Base-by-base conservation (phyloP, 148 eudicot species). In the Salicornia ramosissima region DNA sequence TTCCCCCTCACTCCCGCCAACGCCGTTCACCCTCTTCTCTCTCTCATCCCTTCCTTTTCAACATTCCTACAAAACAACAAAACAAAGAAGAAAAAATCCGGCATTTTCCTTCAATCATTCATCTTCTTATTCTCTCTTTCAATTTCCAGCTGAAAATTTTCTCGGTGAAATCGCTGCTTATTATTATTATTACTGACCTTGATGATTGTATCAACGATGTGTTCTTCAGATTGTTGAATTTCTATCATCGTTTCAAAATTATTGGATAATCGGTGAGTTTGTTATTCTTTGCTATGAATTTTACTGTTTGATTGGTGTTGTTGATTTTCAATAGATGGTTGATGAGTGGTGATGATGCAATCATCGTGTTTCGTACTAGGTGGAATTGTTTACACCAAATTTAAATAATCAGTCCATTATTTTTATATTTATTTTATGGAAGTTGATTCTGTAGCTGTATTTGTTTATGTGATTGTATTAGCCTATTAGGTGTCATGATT, bases 21-120 rank as follows among this genome's bases (percentile, higher is more conserved):
- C 72, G 57, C 65, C 78, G 71, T 58, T 30, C 78, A n/a, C 64
- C 72, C 74, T 57, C 62, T 30, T 69, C 40, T 70, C 74, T 66
- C 56, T 36, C 14, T 31, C 50, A 15, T n/a, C 19, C 26, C 25
- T 40, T 40, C 49, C n/a, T 18, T 51, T 36, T 25, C 40, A 25
- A 1, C 28, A 39, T 36, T 28, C 43, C 36, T 12, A 28, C 1
- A 55, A 55, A 55, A 33, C 24, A 43, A 9, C 18, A 46, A 46
- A 16, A 46, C 13, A 16, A 46, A 1, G 1, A 45, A 45, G 8
- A 36, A 3, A 36, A 36, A 36, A 36, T 3, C 40, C 40, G 40
- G 40, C 42, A 31, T 59, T 59, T 22, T 31, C 60, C 18, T 28
- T 6, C 39, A 22, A 36, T 8, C 24, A 19, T 5, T 61, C 65